Evolutionary conservation across 116 monocot species (phyloP), one percentile per base, ranked within the genome.

Genomic region (Zostera marina): DNA sequence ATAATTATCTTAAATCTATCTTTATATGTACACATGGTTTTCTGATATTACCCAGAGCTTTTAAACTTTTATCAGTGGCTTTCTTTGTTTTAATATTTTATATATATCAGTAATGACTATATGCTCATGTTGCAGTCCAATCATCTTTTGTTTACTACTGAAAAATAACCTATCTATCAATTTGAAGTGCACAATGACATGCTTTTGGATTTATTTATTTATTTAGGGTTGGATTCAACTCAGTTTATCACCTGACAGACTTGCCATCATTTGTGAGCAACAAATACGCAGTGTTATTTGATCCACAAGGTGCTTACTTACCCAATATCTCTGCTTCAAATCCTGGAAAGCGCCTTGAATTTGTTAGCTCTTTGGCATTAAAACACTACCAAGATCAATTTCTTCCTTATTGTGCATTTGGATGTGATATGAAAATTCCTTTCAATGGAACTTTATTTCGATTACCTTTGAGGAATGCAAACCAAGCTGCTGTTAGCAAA

Each of bases 161-260:
- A 32, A 32, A 32, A 32, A 11, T 49, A 19, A 12, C 9, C 8
- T 49, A 5, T 49, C 19, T 17, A 49, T 7, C 8, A 49, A 20
- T 49, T 19, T 20, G 1, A 49, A 15, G 19, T 8, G 49, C n/a
- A 49, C 49, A 49, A n/a, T 49, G 49, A 49, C 15, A 49, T 49
- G 9, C 32, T 58, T 57, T 26, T 58, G 6, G 16, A 26, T 19
- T 3, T 38, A 49, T 48, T 42, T 63, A 20, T 60, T 41, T 70
- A 73, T n/a, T 59, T 32, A 98, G 91, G 74, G 98, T 98, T 24
- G 98, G 98, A 26, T 98, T 98, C 72, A 98, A 98, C 76, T 98
- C 98, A 25, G 86, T 98, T 52, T 98, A 98, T 70, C 98, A 98
- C 75, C 58, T 98, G 19, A 90, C 98, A 20, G 98, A 98, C 62